A percentile compares a stretch with the other conserved stretches of the same genome.
Evolutionary conservation across 2,329 filamentous ascomycete species (phyloP).

Genomic region (Penicillium sp.): DNA sequence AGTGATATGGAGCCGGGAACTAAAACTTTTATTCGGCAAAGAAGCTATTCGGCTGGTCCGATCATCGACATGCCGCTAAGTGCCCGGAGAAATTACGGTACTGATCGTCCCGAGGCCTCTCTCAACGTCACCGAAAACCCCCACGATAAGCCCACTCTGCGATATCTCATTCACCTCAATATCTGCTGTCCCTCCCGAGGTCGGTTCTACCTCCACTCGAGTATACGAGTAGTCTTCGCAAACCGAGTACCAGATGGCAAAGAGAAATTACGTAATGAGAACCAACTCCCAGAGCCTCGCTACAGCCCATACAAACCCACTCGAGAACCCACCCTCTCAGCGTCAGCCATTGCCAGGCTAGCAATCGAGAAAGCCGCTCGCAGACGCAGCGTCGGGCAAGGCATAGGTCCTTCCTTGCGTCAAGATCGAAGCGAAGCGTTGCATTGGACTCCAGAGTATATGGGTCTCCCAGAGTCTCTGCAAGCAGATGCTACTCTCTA

Average conservation of each 20-base stretch:
- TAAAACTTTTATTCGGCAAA: conserved; percentile 93
- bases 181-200: conserved; percentile 85
- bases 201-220: conserved; percentile 87
- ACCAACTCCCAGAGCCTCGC: conserved; percentile 81
- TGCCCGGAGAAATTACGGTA: conserved; percentile 45
- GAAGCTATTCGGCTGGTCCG: conserved; percentile 85
- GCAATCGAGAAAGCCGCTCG: conserved; percentile 62
- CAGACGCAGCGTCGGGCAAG: conserved; percentile 57
- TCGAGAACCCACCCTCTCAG: conserved; percentile 41
- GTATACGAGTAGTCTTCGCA: conserved; percentile 90
- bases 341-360: conserved; percentile 50
- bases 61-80: conserved; percentile 70
- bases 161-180: conserved; percentile 89
- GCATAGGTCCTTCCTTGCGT: conserved; percentile 10
- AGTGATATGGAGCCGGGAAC: conserved; percentile 89
- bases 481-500: conserved; percentile 48
- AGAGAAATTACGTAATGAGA: conserved; percentile 86
- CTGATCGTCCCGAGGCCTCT: conserved; percentile 56
- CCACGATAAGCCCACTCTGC: conserved; percentile 66
- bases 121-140: conserved; percentile 44
- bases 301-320: conserved; percentile 79
- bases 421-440: conserved; percentile 11
- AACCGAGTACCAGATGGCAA: conserved; percentile 95
- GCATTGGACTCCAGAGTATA: conserved; percentile 9
- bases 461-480: conserved; percentile 20